These are phyloP conservation scores for Eremomyces bilateralis DNA, from an alignment of 495 filamentous ascomycete species.

Conservation along the genomic window DNA sequence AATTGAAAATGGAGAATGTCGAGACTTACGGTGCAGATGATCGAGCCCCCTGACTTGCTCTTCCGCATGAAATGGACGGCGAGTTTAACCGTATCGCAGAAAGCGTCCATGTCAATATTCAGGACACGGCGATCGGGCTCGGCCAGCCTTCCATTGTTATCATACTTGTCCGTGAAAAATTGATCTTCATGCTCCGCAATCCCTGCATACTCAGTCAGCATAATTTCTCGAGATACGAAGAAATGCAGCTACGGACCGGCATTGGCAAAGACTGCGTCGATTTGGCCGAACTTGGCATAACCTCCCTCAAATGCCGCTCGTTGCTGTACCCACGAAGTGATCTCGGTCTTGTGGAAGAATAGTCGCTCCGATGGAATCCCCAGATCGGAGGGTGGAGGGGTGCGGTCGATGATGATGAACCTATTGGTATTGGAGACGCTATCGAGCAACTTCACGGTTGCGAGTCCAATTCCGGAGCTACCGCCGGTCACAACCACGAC, in stretches of 20 bases:
- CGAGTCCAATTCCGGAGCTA: slow-evolving; percentile 17
- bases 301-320: slow-evolving; percentile 14
- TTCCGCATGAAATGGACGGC: slow-evolving; percentile 16
- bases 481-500: slow-evolving; percentile 18
- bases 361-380: slow-evolving; percentile 9
- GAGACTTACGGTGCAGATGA: slow-evolving; percentile 15
- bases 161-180: slow-evolving; percentile 15
- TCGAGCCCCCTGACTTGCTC: slow-evolving; percentile 13
- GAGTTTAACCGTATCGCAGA: slow-evolving; percentile 14
- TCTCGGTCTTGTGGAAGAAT: slow-evolving; percentile 15
- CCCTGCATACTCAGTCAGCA: slow-evolving; percentile 1
- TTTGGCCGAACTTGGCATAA: slow-evolving; percentile 11
- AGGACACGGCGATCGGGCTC: slow-evolving; percentile 15
- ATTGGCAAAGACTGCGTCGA: slow-evolving; percentile 17
- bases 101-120: slow-evolving; percentile 16
- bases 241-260: slow-evolving; percentile 5
- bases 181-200: slow-evolving; percentile 17
- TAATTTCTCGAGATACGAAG: no score
- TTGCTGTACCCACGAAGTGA: slow-evolving; percentile 15
- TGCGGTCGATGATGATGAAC: slow-evolving; percentile 13
- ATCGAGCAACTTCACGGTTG: slow-evolving; percentile 15
- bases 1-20: no score
- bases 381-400: slow-evolving; percentile 5
- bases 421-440: slow-evolving; percentile 11
- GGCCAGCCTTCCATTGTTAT: slow-evolving; percentile 11